These are phyloP conservation scores for Pythium periplocum DNA, from an alignment of 352 stramenopile species.

Conservation along the genomic window DNA sequence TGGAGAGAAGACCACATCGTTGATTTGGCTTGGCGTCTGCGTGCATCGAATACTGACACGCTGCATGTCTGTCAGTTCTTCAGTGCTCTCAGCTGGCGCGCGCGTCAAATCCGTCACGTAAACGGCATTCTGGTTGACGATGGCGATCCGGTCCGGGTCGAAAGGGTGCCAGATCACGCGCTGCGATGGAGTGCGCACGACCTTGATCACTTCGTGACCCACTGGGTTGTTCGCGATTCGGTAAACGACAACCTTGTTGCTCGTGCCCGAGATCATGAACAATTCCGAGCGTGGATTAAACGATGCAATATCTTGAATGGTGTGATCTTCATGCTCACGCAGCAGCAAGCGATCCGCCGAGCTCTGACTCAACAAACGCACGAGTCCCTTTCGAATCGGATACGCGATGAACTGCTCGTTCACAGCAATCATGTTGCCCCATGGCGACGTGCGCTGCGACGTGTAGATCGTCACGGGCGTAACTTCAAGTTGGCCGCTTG, in stretches of 20 bases:
- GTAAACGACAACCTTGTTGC: conserved; percentile 75
- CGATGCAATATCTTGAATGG: conserved; percentile 69
- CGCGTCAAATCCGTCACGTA: conserved; percentile 56
- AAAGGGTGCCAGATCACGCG: conserved; percentile 80
- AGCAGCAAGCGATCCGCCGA: conserved; percentile 70
- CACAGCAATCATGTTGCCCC: conserved; percentile 72
- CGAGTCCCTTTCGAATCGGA: conserved; percentile 77
- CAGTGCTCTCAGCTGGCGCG: conserved; percentile 26
- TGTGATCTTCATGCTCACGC: conserved; percentile 68
- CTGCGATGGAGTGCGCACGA: conserved; percentile 49
- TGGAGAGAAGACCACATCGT: conserved; percentile 72
- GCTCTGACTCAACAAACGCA: conserved; percentile 80
- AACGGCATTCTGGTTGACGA: conserved; percentile 58
- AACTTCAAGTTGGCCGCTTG: conserved; percentile 66
- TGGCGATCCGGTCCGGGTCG: conserved; percentile 66
- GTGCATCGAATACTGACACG: conserved; percentile 65
- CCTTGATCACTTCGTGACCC: conserved; percentile 60
- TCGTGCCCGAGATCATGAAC: conserved; percentile 54
- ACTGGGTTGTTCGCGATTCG: conserved; percentile 63
- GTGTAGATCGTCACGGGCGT: conserved; percentile 81
- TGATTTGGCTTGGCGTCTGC: conserved; percentile 65
- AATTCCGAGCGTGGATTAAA: conserved; percentile 71
- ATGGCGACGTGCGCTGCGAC: conserved; percentile 65
- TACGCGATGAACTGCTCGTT: conserved; percentile 86
- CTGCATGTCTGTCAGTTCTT: conserved; percentile 51